Evolutionary conservation across 768 basidiomycete species (phyloP), one percentile per base, ranked within the genome.

Genomic region (Russula virescens): DNA sequence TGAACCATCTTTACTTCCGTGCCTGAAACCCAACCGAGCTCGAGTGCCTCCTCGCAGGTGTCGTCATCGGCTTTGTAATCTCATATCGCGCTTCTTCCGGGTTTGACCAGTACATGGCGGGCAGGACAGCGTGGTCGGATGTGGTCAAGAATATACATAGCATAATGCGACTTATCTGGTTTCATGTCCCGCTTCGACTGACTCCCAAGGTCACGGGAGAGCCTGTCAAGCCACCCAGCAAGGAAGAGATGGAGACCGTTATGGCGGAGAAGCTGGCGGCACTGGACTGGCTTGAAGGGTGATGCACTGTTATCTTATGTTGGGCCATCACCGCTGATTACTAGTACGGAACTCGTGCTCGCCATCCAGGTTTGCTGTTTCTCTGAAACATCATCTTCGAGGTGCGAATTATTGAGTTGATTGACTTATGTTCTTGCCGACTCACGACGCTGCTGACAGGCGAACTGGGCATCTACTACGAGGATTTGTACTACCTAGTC

Each of bases 241-340:
- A 68, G 13, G 69, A 80, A 35, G 84, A 85, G 61, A 64, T 79
- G 55, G 73, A 71, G 23, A 77, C 78, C 52, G 77, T 81, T 3
- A 85, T 87, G 83, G 74, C 74, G 1, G 86, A 87, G 71, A 88
- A 88, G 68, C 71, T 76, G 25, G 74, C 81, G 71, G 84, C 84
- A 2, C 69, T 87, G 43, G 83, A 85, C 63, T 72, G 87, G 11
- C 70, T 85, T 38, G 79, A 84, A 69, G 85, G 77, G 83, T 83
- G 28, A 16, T 10, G 34, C 10, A 35, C 34, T 10, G 34, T 35
- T 5, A 35, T 14, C 38, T 38, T 9, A 14, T 38, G 38, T 38
- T 2, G 34, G 34, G 10, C 38, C 38, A 38, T 11, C 38, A 38
- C 38, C 38, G 38, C 38, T 38, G 31, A 31, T 31, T 31, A 8